Conservation (phyloP, 805 yeast species). For the Metschnikowia colocasiae region DNA sequence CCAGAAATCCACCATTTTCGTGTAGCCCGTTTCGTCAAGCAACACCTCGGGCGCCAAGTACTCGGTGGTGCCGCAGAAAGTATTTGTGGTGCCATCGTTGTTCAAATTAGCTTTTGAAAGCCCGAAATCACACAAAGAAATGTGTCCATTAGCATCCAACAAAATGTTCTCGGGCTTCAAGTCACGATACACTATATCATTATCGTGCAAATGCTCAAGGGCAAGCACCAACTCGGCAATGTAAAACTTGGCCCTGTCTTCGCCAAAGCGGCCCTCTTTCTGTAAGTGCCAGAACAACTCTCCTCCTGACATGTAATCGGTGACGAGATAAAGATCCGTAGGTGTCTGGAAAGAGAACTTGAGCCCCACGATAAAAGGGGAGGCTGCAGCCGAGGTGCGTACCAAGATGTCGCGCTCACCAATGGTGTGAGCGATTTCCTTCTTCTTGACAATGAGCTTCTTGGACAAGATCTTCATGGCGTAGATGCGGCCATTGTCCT, state of each 20-base stretch:
- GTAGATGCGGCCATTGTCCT: conserved; percentile 84
- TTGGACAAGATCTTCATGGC: conserved; percentile 97
- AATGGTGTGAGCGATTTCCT: conserved; percentile 96
- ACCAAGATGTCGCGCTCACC: conserved; percentile 95
- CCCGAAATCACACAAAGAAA: conserved; percentile 96
- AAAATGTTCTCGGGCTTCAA: conserved; percentile 95
- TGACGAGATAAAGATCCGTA: conserved; percentile 83
- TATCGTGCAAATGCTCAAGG: conserved; percentile 89
- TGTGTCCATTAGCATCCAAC: conserved; percentile 94
- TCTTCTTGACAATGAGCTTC: conserved; percentile 92
- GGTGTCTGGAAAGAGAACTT: conserved; percentile 97
- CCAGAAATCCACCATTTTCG: conserved; percentile 99
- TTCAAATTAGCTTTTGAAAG: conserved; percentile 88
- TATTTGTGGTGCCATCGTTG: conserved; percentile 86
- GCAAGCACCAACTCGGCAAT: conserved; percentile 95
- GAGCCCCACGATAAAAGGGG: conserved; percentile 92
- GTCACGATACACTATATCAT: conserved; percentile 94
- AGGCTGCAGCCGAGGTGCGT: conserved; percentile 81
- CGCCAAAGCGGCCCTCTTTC: conserved; percentile 90
- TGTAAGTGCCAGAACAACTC: conserved; percentile 96
- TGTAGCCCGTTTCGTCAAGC: conserved; percentile 92
- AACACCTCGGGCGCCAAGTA: conserved; percentile 96
- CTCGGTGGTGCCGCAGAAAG: conserved; percentile 98
- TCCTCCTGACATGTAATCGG: conserved; percentile 98
- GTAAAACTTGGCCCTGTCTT: conserved; percentile 92